A percentile compares a stretch with the other conserved stretches of the same genome.
phyloP scores from a whole-genome alignment of 2,329 filamentous ascomycete genomes.

The Colletotrichum cuscutae region DNA sequence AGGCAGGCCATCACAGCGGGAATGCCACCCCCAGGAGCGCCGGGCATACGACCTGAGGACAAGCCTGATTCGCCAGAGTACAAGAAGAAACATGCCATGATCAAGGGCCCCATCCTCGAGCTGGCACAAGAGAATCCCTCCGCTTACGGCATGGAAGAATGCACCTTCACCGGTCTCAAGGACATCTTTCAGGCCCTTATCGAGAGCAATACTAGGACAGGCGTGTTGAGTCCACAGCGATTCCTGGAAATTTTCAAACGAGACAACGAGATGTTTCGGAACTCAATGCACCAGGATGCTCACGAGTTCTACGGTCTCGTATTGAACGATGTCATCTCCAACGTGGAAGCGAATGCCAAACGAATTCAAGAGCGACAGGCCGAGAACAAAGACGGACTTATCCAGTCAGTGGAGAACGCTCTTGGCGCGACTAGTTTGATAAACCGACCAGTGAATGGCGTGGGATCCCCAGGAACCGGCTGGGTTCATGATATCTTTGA shows the following conservation, averaged over 20 bases:
- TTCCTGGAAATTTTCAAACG: constrained; percentile 94
- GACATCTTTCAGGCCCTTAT: constrained; percentile 96
- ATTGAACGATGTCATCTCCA: constrained; percentile 94
- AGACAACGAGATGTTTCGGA: constrained; percentile 97
- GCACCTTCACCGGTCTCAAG: constrained; percentile 92
- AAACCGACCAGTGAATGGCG: constrained; percentile 47
- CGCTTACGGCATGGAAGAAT: constrained; percentile 92
- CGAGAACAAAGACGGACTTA: constrained; percentile 54
- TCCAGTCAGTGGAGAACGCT: constrained; percentile 60
- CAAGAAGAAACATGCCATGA: constrained; percentile 95
- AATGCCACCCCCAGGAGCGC: constrained; percentile 64
- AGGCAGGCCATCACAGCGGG: constrained; percentile 64
- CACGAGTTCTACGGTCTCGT: constrained; percentile 96
- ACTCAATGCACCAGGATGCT: constrained; percentile 97
- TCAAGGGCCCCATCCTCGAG: constrained; percentile 87
- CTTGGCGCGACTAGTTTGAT: constrained; percentile 45
- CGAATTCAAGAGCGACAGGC: constrained; percentile 64
- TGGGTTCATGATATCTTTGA: constrained; percentile 99
- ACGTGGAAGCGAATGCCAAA: constrained; percentile 88
- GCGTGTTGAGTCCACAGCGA: constrained; percentile 90
- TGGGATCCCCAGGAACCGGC: constrained; percentile 72
- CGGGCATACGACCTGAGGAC: constrained; percentile 79
- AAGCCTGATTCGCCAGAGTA: constrained; percentile 95
- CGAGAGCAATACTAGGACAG: constrained; percentile 82
- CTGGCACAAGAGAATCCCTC: constrained; percentile 83